Evolutionary conservation across 768 basidiomycete genomes (phyloP).

Genomic region (Pulveroboletus sp.): DNA sequence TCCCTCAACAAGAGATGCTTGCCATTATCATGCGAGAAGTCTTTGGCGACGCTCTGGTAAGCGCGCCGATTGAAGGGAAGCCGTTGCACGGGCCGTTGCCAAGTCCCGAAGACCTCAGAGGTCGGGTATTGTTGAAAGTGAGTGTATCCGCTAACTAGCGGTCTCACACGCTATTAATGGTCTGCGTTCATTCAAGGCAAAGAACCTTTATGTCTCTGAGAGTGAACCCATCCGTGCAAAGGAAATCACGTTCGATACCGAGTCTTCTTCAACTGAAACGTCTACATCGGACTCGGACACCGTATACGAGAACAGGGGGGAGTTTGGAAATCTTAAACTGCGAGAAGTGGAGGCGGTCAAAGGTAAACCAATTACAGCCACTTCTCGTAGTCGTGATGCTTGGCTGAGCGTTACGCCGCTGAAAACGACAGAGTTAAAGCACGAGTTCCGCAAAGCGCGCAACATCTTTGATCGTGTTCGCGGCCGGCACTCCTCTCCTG

Average conservation of each 20-base stretch:
- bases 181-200: slow-evolving; percentile 45
- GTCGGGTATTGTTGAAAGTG: slow-evolving; percentile 81
- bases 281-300: slow-evolving; percentile 33
- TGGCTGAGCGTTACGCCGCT: slow-evolving; percentile 12
- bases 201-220: slow-evolving; percentile 62
- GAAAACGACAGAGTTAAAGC: slow-evolving; percentile 31
- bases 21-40: slow-evolving; percentile 66
- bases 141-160: slow-evolving; percentile 6
- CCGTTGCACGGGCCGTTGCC: slow-evolving; percentile 56
- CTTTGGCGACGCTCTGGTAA: slow-evolving; percentile 53
- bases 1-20: slow-evolving; percentile 75
- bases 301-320: slow-evolving; percentile 24
- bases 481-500: slow-evolving; percentile 22
- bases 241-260: slow-evolving; percentile 33
- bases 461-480: slow-evolving; percentile 41
- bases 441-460: slow-evolving; percentile 37
- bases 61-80: slow-evolving; percentile 42
- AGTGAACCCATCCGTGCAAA: slow-evolving; percentile 32
- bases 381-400: slow-evolving; percentile 2
- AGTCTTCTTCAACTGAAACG: slow-evolving; percentile 40
- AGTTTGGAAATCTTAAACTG: slow-evolving; percentile 21
- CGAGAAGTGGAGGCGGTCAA: slow-evolving; percentile 35
- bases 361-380: slow-evolving; percentile 19
- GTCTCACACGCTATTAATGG: neutral
- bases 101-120: slow-evolving; percentile 78